Evolutionary conservation across 177 flowering plant species (phyloP).

Genomic region (Vitis hybrid): DNA sequence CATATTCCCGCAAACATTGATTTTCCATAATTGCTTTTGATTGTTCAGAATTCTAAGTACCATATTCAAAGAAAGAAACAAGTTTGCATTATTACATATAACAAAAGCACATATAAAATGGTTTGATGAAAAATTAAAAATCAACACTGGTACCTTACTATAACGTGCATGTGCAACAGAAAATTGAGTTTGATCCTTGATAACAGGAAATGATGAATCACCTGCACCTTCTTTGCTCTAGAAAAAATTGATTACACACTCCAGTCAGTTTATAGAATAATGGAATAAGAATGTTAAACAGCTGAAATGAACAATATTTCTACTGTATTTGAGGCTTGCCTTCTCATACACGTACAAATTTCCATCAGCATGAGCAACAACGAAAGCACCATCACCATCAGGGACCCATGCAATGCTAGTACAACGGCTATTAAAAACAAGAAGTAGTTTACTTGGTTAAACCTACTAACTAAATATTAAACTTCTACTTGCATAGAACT

Average conservation of each 20-base stretch:
- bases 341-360: conserved; percentile 92
- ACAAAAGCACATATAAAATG: neutral
- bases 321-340: conserved; percentile 45
- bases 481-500: no score
- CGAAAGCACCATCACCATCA: conserved; percentile 84
- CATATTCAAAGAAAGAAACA: neutral
- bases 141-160: conserved; percentile 60
- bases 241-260: conserved; percentile 7
- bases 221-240: conserved; percentile 88
- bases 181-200: conserved; percentile 89
- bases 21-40: no score
- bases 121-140: neutral
- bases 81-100: neutral
- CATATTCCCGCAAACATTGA: no score
- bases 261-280: conserved; percentile 11
- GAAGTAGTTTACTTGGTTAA: conserved; percentile 7
- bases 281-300: neutral
- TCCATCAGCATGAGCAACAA: conserved; percentile 97
- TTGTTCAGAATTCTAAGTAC: no score
- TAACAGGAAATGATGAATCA: conserved; percentile 85
- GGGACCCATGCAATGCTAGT: conserved; percentile 95
- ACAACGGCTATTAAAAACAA: conserved; percentile 75
- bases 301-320: neutral
- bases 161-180: conserved; percentile 92
- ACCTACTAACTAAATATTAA: no score